phyloP scores from a whole-genome alignment of 345 rosid species.

The Arabis alpina region DNA sequence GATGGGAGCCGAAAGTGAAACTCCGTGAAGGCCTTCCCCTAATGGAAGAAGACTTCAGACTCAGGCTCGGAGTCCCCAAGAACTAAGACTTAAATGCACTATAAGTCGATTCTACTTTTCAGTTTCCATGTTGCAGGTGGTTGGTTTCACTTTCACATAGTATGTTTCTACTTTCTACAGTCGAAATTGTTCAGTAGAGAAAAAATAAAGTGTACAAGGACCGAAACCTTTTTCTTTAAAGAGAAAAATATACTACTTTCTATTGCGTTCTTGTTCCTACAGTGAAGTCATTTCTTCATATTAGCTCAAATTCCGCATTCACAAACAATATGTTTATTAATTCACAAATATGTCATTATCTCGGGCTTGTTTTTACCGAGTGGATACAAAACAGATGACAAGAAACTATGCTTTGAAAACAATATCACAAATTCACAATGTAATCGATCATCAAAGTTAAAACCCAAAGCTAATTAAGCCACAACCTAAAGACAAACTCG shows the following conservation, averaged over 20 bases:
- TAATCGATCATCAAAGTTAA: no score
- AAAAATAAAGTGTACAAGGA: conserved; percentile 22
- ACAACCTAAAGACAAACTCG: no score
- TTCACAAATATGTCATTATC: neutral
- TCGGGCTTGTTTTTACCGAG: neutral
- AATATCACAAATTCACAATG: neutral
- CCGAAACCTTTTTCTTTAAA: neutral
- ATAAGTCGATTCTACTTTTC: neutral
- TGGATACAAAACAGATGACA: neutral
- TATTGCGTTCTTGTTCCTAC: neutral
- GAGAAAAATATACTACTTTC: neutral
- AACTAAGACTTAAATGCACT: conserved; percentile 14
- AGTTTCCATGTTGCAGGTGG: neutral
- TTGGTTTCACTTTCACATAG: conserved; percentile 24
- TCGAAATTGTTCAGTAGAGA: neutral
- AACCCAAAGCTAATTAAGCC: no score
- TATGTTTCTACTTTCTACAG: conserved; percentile 13
- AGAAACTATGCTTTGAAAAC: neutral
- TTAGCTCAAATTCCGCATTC: neutral
- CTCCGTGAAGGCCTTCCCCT: conserved; percentile 85
- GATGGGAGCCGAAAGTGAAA: conserved; percentile 93
- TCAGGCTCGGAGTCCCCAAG: conserved; percentile 69
- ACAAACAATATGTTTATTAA: no score
- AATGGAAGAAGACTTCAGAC: conserved; percentile 88
- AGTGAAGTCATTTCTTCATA: neutral